Base-by-base conservation (phyloP, 495 filamentous ascomycete species). In the Antarctomyces pellizariae region DNA sequence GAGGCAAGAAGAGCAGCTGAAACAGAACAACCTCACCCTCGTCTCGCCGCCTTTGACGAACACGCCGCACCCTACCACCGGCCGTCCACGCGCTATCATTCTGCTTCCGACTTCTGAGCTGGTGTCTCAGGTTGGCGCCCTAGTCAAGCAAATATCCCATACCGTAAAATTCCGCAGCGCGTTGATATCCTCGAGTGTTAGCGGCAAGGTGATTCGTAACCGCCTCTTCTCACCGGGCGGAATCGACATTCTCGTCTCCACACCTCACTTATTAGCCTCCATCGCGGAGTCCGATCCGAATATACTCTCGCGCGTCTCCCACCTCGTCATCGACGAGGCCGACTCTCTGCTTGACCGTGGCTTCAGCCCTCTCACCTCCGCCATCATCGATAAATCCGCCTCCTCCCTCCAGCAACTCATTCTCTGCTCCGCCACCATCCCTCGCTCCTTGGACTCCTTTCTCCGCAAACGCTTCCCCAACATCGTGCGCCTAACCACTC, bases 381-480 rank as follows among this genome's bases (percentile, higher is more conserved):
- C 64, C 25, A 71, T 95, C 32, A 62, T 95, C 33, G 72, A 83
- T 41, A 69, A 74, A 35, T 58, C 63, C 2, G 56, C 66, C 2
- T 72, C 79, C 1, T 79, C 76, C 0, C 57, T 95, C 5, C 64
- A 74, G 33, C 79, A 92, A 42, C 59, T 95, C n/a, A 64, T 97
- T 13, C 66, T 95, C 31, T 95, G 86, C 56, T 95, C 86, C 2
- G 86, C 86, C 33, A 97, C 86, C 7, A 95, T 97, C 35, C 86
- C 86, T 1, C 65, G 68, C 29, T 73, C 75, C 39, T 62, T 97
- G 3, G 84, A 97, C 47, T 66, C 56, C 27, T 75, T 72, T 41
- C 61, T 95, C n/a, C 62, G 60, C 25, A 65, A 68, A 29, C 64
- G 67, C 27, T 93, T 80, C 49, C 84, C 86, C 5, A 57, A 75